Evolutionary conservation across 73 alveolate species (phyloP).

Genomic region (Paramecium primaurelia): DNA sequence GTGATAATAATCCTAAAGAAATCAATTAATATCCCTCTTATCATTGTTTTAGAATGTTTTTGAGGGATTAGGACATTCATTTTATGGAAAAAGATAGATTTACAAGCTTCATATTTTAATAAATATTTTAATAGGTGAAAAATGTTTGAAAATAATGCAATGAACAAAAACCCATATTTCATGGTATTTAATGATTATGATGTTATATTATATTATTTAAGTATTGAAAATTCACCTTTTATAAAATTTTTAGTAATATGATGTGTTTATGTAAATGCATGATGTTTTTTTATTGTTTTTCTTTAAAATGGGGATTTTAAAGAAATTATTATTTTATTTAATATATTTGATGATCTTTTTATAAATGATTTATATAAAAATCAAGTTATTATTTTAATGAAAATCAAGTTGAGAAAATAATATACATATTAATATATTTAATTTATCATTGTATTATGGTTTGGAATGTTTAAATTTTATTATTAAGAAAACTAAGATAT

Average conservation of each 20-base stretch:
- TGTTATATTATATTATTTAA: neutral
- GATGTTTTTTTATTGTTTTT: neutral
- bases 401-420: neutral
- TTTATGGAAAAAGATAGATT: neutral
- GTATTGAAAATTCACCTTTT: neutral
- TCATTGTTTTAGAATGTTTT: neutral
- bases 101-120: neutral
- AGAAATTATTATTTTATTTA: neutral
- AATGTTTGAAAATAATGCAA: neutral
- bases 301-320: neutral
- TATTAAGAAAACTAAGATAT: neutral
- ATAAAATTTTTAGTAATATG: neutral
- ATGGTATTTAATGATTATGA: neutral
- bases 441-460: neutral
- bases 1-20: neutral
- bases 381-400: too few species aligned
- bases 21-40: neutral
- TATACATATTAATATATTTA: neutral
- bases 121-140: neutral
- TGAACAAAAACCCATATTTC: neutral
- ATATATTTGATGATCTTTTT: too few species aligned
- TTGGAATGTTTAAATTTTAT: neutral
- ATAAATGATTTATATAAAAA: too few species aligned
- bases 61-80: neutral
- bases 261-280: neutral